Evolutionary conservation across 805 yeast genomes (phyloP).

Genomic region (Monosporozyma siamensis): DNA sequence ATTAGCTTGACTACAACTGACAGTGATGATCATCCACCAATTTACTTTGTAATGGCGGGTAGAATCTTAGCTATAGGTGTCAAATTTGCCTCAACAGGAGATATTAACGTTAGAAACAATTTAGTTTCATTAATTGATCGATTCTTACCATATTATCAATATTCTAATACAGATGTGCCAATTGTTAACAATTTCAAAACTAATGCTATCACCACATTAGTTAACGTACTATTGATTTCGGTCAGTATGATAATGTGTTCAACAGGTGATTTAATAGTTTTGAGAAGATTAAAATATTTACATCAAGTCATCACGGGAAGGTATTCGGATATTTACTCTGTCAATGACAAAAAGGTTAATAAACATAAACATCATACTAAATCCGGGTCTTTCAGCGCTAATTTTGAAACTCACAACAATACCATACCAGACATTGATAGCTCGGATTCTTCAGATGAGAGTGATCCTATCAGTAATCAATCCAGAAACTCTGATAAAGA

Average conservation of each 20-base stretch:
- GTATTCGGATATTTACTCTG: constrained; percentile 18
- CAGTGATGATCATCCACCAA: constrained; percentile 48
- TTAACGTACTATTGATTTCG: constrained; percentile 53
- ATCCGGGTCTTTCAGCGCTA: too few relatives aligned
- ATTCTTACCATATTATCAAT: constrained; percentile 26
- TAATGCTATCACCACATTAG: constrained; percentile 42
- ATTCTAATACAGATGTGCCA: constrained; percentile 17
- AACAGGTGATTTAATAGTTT: constrained; percentile 73
- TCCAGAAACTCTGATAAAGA: constrained; percentile 6
- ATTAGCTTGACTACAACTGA: constrained; percentile 30
- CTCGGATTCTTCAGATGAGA: constrained; percentile 4
- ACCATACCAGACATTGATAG: too few relatives aligned
- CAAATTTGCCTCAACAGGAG: constrained; percentile 62
- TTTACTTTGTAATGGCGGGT: constrained; percentile 64
- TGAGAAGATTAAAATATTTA: constrained; percentile 61
- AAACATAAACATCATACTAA: too few relatives aligned
- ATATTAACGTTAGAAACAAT: constrained; percentile 44
- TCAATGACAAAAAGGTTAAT: too few relatives aligned
- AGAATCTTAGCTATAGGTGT: constrained; percentile 65
- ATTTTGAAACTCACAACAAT: too few relatives aligned
- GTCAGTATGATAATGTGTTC: constrained; percentile 78
- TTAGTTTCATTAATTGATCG: constrained; percentile 21
- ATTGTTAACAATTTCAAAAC: constrained; percentile 52
- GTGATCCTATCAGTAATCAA: constrained; percentile 1
- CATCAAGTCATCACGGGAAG: constrained; percentile 46